Base-by-base conservation (phyloP, 495 filamentous ascomycete species). In the Aspergillus bertholletiae region DNA sequence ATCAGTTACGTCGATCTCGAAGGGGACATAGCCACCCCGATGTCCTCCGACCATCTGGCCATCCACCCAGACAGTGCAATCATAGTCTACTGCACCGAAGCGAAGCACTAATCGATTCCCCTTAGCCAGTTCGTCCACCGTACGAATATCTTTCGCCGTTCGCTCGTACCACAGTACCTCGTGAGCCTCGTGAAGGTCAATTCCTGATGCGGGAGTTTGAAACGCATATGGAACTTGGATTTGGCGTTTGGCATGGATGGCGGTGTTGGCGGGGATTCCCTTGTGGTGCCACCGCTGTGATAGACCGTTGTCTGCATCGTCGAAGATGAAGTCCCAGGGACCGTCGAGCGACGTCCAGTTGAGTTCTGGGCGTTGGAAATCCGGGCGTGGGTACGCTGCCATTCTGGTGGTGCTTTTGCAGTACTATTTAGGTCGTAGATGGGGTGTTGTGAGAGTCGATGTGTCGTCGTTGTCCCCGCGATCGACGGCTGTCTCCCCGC, bases 141-240 rank as follows among this genome's bases (percentile, higher is more conserved):
- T 66, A 26, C 80, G 78, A 32, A 81, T 64, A 50, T 84, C 80
- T 0, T 48, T 57, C 37, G 84, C 70, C 0, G 12, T 55, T 2
- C 79, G 70, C 58, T 84, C 80, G 53, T 85, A 84, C 82, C 81
- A 84, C 21, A 84, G 53, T 1, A 84, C 73, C 61, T 85, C 81
- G 63, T 85, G 82, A 8, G 74, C 81, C 50, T 74, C 75, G 47
- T 72, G 71, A 26, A 82, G 71, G 46, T 74, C 59, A 24, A 85
- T 76, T 2, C 80, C 81, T 1, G 80, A 83, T 0, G 80, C 80
- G 7, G 73, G 74, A 13, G 74, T 72, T 64, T 84, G 82, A 61
- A 83, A 85, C 1, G 76, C 80, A 55, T 78, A 85, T 2, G 81
- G 81, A 17, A 85, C 81, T 37, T 73, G 64, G 55, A 84, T 85